Percentiles rank a stretch among this genome's conserved stretches.
phyloP scores from a whole-genome alignment of 108 stramenopile species.

The Stephanodiscus minutulus region DNA sequence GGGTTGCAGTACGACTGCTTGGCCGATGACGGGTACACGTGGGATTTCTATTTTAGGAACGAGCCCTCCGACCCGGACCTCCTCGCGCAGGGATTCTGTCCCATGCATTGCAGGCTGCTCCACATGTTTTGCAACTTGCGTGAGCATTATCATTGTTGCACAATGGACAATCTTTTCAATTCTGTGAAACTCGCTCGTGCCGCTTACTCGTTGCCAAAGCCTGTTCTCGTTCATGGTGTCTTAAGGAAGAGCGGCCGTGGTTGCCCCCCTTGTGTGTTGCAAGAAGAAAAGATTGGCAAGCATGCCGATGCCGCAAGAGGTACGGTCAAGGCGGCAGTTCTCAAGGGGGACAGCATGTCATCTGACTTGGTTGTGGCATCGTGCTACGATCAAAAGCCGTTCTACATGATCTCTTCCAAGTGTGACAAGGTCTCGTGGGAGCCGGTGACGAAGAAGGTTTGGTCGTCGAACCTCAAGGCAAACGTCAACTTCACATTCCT shows the following conservation, averaged over 20 bases:
- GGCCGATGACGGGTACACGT: constrained; percentile 24
- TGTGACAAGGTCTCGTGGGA: constrained; percentile 13
- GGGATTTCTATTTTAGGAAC: constrained; percentile 19
- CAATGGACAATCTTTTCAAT: constrained; percentile 29
- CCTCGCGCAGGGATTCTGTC: constrained; percentile 6
- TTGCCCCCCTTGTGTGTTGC: constrained; percentile 14
- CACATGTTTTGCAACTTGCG: constrained; percentile 13
- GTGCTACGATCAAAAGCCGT: too few species aligned
- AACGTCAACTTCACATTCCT: constrained; percentile 14
- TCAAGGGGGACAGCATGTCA: constrained; percentile 16
- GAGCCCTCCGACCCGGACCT: constrained; percentile 6
- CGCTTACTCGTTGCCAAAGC: not conserved
- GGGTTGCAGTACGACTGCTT: constrained; percentile 18
- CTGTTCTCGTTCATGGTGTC: too few species aligned
- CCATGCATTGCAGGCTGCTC: constrained; percentile 20
- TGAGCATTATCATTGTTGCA: constrained; percentile 10
- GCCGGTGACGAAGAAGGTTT: not conserved
- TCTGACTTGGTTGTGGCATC: constrained; percentile 13
- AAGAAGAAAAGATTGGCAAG: constrained; percentile 19
- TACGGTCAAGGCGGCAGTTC: too few species aligned
- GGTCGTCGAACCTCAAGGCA: not conserved
- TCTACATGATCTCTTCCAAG: constrained; percentile 17
- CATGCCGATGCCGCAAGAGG: too few species aligned
- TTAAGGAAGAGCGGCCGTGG: too few species aligned
- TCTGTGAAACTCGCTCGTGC: not conserved